Evolutionary conservation across 352 stramenopile species (phyloP).

Genomic region (Globisporangium parvum): DNA sequence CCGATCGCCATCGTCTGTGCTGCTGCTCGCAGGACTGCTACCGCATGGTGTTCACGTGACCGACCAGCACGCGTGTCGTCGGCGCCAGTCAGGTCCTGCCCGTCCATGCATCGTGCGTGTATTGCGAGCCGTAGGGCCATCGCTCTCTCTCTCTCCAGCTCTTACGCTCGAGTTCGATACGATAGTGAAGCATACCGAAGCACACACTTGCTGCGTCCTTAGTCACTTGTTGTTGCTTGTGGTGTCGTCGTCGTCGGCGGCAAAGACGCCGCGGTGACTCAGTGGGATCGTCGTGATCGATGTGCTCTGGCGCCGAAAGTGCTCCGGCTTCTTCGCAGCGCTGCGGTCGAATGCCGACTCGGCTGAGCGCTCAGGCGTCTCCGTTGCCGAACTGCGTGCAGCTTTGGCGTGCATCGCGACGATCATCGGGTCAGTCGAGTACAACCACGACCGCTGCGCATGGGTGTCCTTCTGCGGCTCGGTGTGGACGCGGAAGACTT

Average conservation of each 20-base stretch:
- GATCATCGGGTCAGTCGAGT: constrained; percentile 70
- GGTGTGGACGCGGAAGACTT: constrained; percentile 44
- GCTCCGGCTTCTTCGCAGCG: constrained; percentile 3
- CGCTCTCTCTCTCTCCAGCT: too few relatives aligned
- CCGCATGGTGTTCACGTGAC: constrained; percentile 39
- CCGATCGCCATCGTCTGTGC: background rate
- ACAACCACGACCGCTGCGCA: constrained; percentile 73
- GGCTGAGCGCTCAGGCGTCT: background rate
- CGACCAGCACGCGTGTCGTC: background rate
- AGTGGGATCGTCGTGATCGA: constrained; percentile 51
- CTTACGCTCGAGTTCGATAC: too few relatives aligned
- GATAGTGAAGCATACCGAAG: too few relatives aligned
- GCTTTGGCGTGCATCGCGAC: constrained; percentile 29
- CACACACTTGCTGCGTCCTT: too few relatives aligned
- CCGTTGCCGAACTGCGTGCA: constrained; percentile 7
- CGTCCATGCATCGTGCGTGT: background rate
- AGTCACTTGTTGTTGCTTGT: background rate
- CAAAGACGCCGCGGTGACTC: constrained; percentile 56
- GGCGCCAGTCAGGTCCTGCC: background rate
- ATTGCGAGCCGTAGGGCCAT: too few relatives aligned
- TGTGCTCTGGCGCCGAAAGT: constrained; percentile 41
- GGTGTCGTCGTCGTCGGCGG: constrained; percentile 29
- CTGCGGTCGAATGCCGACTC: too few relatives aligned
- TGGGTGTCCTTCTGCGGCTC: constrained; percentile 69
- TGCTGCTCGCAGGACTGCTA: constrained; percentile 51